Percentiles rank a stretch among this genome's conserved stretches.
Conservation (phyloP, 73 alveolate species). For the Tetrahymena elliotti region DNA sequence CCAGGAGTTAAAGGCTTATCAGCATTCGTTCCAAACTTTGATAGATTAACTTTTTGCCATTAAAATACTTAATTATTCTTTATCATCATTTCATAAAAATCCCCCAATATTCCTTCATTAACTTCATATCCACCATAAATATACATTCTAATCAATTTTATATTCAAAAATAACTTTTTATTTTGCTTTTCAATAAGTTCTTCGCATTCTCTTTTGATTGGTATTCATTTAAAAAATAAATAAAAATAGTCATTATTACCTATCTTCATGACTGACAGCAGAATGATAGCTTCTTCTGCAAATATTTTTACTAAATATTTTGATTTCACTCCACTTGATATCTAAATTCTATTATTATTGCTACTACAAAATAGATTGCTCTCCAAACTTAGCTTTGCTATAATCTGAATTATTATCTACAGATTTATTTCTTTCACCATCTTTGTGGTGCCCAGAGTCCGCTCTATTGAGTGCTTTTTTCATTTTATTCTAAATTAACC, state of each 20-base stretch:
- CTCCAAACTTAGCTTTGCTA: neutral
- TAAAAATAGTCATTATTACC: neutral
- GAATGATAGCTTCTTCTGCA: conserved; percentile 35
- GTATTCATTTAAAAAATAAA: neutral
- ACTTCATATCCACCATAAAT: conserved; percentile 43
- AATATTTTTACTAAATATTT: conserved; percentile 23
- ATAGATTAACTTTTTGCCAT: neutral
- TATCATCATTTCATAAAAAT: conserved; percentile 9
- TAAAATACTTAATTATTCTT: neutral
- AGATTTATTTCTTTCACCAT: neutral
- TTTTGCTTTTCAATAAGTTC: neutral
- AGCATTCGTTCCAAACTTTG: neutral
- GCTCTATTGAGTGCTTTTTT: neutral
- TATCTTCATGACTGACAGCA: conserved; percentile 12
- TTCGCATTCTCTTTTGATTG: no score
- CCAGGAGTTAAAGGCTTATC: conserved; percentile 12
- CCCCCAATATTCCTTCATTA: conserved; percentile 38
- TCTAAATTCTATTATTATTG: conserved; percentile 8
- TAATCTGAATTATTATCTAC: neutral
- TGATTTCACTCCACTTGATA: conserved; percentile 31
- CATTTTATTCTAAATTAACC: neutral
- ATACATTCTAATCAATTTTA: neutral
- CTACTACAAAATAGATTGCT: neutral
- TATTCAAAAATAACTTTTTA: neutral
- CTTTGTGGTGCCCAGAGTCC: neutral